phyloP scores from a whole-genome alignment of 768 basidiomycete species.

The Boletus fagicola region DNA sequence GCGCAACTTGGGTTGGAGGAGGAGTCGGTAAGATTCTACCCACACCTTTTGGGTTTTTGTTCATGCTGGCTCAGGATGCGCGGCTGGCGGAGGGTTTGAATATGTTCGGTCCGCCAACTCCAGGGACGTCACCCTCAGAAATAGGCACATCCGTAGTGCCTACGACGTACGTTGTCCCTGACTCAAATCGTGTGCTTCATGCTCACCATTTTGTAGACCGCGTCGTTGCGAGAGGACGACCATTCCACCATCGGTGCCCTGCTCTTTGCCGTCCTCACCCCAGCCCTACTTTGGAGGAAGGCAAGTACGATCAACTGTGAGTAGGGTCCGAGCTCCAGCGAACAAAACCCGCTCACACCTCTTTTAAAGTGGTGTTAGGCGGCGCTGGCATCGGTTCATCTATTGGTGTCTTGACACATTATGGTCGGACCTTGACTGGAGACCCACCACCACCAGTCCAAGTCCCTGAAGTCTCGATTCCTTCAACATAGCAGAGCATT shows the following conservation, averaged over 20 bases:
- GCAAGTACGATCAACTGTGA: conserved; percentile 61
- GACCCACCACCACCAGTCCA: conserved; percentile 45
- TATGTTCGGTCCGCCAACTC: conserved; percentile 60
- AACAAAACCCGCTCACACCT: neutral
- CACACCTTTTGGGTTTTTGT: neutral
- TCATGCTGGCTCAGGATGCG: conserved; percentile 30
- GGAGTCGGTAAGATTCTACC: conserved; percentile 39
- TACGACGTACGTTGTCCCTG: conserved; percentile 52
- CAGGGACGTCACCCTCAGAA: conserved; percentile 47
- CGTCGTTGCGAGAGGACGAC: conserved; percentile 63
- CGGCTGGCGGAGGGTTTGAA: conserved; percentile 53
- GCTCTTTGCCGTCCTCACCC: conserved; percentile 59
- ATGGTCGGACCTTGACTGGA: conserved; percentile 51
- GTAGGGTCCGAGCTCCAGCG: conserved; percentile 19
- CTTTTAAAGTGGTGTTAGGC: conserved; percentile 58
- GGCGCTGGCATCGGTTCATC: conserved; percentile 68
- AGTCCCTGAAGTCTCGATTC: conserved; percentile 33
- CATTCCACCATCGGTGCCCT: conserved; percentile 73
- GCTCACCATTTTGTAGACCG: conserved; percentile 41
- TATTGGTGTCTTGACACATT: conserved; percentile 58
- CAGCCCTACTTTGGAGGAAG: conserved; percentile 72
- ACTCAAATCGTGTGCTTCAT: neutral
- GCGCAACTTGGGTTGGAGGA: conserved; percentile 74
- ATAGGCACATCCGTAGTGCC: conserved; percentile 46
- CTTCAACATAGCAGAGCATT: conserved; percentile 9